Conservation (phyloP, 2,329 filamentous ascomycete genomes). For the Penicillium frequentans region DNA sequence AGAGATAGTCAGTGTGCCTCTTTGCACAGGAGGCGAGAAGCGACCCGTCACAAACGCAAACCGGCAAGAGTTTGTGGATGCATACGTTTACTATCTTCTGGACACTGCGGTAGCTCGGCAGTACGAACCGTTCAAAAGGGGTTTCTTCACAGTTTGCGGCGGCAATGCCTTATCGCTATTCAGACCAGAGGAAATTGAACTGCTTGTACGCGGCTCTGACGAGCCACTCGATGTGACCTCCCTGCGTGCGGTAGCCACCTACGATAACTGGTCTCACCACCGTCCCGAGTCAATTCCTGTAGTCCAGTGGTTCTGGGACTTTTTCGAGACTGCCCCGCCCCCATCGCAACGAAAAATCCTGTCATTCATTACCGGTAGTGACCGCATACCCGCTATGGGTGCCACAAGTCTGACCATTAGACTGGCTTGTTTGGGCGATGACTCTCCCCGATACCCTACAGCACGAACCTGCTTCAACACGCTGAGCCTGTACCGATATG, state of each 20-base stretch:
- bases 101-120: constrained; percentile 76
- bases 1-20: constrained; percentile 62
- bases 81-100: constrained; percentile 78
- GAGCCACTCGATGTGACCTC: constrained; percentile 77
- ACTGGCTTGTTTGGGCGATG: constrained; percentile 72
- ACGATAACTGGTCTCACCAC: constrained; percentile 71
- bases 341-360: constrained; percentile 74
- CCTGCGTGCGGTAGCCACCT: constrained; percentile 73
- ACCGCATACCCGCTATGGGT: constrained; percentile 86
- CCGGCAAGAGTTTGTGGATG: constrained; percentile 79
- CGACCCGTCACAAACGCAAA: constrained; percentile 81
- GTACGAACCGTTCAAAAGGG: constrained; percentile 90
- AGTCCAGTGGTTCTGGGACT: constrained; percentile 85
- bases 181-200: constrained; percentile 86
- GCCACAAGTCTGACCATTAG: constrained; percentile 76
- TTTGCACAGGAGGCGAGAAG: constrained; percentile 72
- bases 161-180: constrained; percentile 87
- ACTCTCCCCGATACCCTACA: constrained; percentile 73
- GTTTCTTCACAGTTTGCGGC: constrained; percentile 88
- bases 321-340: constrained; percentile 66
- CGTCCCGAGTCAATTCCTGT: constrained; percentile 62
- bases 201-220: constrained; percentile 81
- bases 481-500: constrained; percentile 73
- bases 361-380: constrained; percentile 85
- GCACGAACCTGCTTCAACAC: constrained; percentile 92